Conservation (phyloP, 2,329 filamentous ascomycete species). For the Fusarium paranaense region DNA sequence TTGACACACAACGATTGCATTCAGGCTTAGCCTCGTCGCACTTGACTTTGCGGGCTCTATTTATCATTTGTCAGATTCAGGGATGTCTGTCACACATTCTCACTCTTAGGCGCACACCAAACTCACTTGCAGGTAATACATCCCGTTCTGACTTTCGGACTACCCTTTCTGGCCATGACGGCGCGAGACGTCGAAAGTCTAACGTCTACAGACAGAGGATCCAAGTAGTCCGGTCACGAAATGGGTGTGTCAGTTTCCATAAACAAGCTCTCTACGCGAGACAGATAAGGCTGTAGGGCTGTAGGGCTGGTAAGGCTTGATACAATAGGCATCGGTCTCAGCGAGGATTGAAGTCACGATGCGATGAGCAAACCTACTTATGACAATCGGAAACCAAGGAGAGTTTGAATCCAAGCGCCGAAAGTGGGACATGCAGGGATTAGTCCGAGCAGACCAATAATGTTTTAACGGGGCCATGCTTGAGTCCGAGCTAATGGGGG, state of each 20-base stretch:
- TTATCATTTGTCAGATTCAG: neutral
- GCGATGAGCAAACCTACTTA: neutral
- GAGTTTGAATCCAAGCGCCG: neutral
- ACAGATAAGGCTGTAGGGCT: neutral
- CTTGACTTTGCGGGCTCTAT: conserved; percentile 19
- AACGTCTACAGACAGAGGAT: neutral
- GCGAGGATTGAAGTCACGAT: neutral
- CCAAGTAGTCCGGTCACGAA: neutral
- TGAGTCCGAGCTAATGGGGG: neutral
- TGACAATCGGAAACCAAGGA: neutral
- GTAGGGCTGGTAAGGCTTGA: neutral
- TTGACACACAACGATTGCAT: conserved; percentile 11
- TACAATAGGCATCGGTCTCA: neutral
- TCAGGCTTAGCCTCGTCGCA: conserved; percentile 11
- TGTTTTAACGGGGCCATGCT: neutral
- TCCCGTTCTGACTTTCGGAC: conserved; percentile 3
- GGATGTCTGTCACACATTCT: neutral
- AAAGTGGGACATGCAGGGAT: neutral
- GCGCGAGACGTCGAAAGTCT: neutral
- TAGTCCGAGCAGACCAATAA: conserved; percentile 2
- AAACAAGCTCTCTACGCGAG: neutral
- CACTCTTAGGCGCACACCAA: no score
- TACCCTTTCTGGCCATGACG: conserved; percentile 7
- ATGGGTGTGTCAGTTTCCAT: neutral
- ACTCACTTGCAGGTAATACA: conserved; percentile 21